Evolutionary conservation across 805 yeast genomes (phyloP).

Genomic region (Maudiozyma barnettii): DNA sequence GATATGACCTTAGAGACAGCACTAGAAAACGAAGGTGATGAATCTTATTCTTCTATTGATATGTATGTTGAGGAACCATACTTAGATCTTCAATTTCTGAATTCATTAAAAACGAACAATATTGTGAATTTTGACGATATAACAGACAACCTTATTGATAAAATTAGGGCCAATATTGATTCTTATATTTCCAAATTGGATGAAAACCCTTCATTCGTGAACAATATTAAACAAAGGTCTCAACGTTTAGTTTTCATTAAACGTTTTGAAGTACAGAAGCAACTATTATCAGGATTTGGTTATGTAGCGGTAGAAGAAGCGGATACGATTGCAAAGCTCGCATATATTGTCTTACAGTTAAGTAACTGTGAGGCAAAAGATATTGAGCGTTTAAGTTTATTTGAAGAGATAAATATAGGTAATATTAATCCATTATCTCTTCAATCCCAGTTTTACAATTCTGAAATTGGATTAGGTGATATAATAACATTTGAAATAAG

Average conservation of each 20-base stretch:
- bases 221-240: slow-evolving; percentile 7
- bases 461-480: slow-evolving; percentile 62
- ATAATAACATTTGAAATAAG: slow-evolving; percentile 35
- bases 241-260: slow-evolving; percentile 43
- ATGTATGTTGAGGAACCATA: slow-evolving; percentile 59
- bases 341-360: slow-evolving; percentile 16
- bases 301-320: slow-evolving; percentile 45
- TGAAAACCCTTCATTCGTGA: slow-evolving; percentile 6
- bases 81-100: slow-evolving; percentile 18
- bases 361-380: too few species aligned
- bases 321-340: slow-evolving; percentile 31
- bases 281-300: slow-evolving; percentile 55
- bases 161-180: slow-evolving; percentile 13
- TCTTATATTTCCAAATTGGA: slow-evolving; percentile 2
- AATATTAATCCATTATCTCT: slow-evolving; percentile 38
- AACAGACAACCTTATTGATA: slow-evolving; percentile 16
- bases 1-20: slow-evolving; percentile 41
- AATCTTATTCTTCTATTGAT: slow-evolving; percentile 36
- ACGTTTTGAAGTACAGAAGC: slow-evolving; percentile 49
- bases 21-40: slow-evolving; percentile 20
- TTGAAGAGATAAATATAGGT: slow-evolving; percentile 54
- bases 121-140: slow-evolving; percentile 4
- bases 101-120: slow-evolving; percentile 10
- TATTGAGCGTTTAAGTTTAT: slow-evolving; percentile 20
- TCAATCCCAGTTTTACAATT: slow-evolving; percentile 37